phyloP scores from a whole-genome alignment of 768 basidiomycete genomes.

The Termitomyces titanicus region DNA sequence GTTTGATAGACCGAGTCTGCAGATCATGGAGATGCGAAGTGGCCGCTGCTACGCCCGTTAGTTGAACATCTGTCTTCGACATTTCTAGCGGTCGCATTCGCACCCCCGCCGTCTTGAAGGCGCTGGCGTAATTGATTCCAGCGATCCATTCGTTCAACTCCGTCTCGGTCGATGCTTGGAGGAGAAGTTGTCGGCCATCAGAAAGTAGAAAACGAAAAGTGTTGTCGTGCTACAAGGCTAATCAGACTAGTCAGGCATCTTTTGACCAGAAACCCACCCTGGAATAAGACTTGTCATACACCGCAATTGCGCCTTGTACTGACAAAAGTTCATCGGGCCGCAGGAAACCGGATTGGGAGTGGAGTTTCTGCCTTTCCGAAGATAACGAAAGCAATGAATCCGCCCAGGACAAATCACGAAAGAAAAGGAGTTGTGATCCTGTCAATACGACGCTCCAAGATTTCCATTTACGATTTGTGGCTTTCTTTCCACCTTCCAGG shows the following conservation, averaged over 20 bases:
- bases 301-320: slow-evolving; percentile 72
- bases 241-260: slow-evolving; percentile 4
- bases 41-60: slow-evolving; percentile 84
- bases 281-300: slow-evolving; percentile 72
- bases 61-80: slow-evolving; percentile 64
- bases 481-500: slow-evolving; percentile 71
- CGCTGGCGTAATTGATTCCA: slow-evolving; percentile 88
- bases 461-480: slow-evolving; percentile 82
- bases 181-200: slow-evolving; percentile 76
- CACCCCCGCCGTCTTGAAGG: slow-evolving; percentile 84
- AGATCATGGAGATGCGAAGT: slow-evolving; percentile 77
- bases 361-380: slow-evolving; percentile 28
- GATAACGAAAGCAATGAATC: slow-evolving; percentile 37
- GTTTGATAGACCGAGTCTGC: slow-evolving; percentile 33
- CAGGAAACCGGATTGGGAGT: slow-evolving; percentile 41
- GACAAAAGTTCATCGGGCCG: slow-evolving; percentile 86
- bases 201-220: slow-evolving; percentile 76
- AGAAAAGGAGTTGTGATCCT: slow-evolving; percentile 87
- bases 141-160: slow-evolving; percentile 91
- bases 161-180: slow-evolving; percentile 64
- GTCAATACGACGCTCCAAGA: slow-evolving; percentile 83
- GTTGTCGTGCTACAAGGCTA: slow-evolving; percentile 48
- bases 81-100: slow-evolving; percentile 75
- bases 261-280: slow-evolving; percentile 48
- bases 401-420: slow-evolving; percentile 68